A percentile compares a stretch with the other conserved stretches of the same genome.
Conservation (phyloP, 495 filamentous ascomycete genomes). For the Penicillium pulvis region DNA sequence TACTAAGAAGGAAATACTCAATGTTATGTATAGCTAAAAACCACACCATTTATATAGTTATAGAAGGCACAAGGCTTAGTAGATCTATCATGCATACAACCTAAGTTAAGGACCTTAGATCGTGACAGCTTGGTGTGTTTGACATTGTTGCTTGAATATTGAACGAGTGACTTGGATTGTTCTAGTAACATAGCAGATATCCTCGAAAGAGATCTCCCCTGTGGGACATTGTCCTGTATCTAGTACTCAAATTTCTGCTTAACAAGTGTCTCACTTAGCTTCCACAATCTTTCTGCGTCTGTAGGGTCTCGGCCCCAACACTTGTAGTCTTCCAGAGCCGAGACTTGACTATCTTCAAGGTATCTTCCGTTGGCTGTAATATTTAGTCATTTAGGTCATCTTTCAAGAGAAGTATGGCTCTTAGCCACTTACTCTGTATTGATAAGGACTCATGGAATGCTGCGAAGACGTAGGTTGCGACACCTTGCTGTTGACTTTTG, state of each 20-base stretch:
- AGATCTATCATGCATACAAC: no score
- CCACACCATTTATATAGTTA: no score
- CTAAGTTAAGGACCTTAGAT: no score
- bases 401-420: neutral
- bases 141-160: no score
- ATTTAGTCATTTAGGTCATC: neutral
- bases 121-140: no score
- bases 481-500: slow-evolving; percentile 7
- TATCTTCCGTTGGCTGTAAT: slow-evolving; percentile 3
- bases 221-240: neutral
- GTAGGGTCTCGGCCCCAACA: slow-evolving; percentile 15
- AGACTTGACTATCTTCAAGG: slow-evolving; percentile 26
- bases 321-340: slow-evolving; percentile 34
- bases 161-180: no score
- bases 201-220: neutral
- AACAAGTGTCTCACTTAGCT: slow-evolving; percentile 44
- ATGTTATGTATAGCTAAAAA: no score
- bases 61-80: no score
- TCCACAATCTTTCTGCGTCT: slow-evolving; percentile 49
- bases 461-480: slow-evolving; percentile 9
- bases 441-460: slow-evolving; percentile 8
- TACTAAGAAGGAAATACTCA: no score
- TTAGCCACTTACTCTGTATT: neutral
- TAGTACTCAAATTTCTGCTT: slow-evolving; percentile 28
- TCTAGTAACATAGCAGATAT: neutral